phyloP scores from a whole-genome alignment of 2,329 filamentous ascomycete species.

The Dothideomycetes sp. region DNA sequence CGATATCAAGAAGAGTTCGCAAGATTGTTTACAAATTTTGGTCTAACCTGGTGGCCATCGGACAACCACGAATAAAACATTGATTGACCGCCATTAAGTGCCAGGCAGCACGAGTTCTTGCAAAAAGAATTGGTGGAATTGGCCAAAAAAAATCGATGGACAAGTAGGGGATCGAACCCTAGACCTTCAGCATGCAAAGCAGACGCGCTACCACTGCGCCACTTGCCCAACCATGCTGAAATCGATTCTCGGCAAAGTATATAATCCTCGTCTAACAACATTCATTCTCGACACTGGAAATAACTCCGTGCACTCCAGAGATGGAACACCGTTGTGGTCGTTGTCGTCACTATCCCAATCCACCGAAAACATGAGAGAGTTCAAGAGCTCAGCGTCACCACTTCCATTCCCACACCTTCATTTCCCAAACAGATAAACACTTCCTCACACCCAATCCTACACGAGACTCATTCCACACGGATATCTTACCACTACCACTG shows the following conservation, averaged over 20 bases:
- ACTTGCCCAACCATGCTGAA: neutral
- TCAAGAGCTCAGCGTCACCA: neutral
- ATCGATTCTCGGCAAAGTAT: neutral
- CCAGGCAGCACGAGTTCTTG: too few species aligned
- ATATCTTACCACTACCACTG: neutral
- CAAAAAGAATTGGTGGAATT: too few species aligned
- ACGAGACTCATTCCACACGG: too few species aligned
- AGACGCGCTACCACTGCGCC: slow-evolving; percentile 4
- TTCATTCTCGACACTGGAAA: neutral
- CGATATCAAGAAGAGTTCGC: too few species aligned
- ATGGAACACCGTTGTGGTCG: neutral
- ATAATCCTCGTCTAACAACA: neutral
- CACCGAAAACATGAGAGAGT: neutral
- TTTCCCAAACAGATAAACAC: too few species aligned
- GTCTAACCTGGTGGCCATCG: too few species aligned
- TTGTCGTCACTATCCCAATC: neutral
- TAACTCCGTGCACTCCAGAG: too few species aligned
- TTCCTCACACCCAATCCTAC: too few species aligned
- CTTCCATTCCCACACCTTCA: neutral
- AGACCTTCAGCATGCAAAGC: slow-evolving; percentile 6
- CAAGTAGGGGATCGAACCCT: neutral
- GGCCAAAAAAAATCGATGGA: neutral
- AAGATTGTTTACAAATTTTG: too few species aligned
- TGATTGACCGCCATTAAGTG: too few species aligned
- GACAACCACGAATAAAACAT: too few species aligned